Base-by-base conservation (phyloP, 148 eudicot species). In the Rhododendron kiyosumense region DNA sequence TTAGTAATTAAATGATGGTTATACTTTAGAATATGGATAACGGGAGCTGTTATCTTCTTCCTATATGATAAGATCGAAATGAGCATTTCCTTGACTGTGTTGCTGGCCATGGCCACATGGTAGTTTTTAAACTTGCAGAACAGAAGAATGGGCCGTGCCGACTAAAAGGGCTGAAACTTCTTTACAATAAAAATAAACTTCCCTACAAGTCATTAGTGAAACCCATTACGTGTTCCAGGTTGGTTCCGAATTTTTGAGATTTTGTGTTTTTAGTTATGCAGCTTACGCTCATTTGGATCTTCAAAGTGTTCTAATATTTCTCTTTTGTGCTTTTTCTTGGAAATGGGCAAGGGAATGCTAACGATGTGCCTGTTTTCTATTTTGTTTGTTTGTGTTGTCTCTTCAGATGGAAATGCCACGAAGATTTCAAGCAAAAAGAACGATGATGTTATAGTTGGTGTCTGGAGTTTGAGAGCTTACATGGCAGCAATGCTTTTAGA, bases 391-490 rank as follows among this genome's bases (percentile, higher is more conserved):
- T 49, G 52, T 49, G 14, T 36, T 85, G 24, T 61, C 89, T 84
- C 78, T 69, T 79, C 89, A 93, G 94, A 90, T 88, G 80, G 36
- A 89, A 74, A 74, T 86, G 54, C 71, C 79, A 32, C 75, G 75
- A 84, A 63, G 30, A 82, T 81, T 54, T 86, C 89, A 12, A 59
- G 78, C 86, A 95, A 95, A 92, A 97, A 97, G 90, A 86, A 91
- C 86, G 96, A 93, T 89, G 86, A 90, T 83, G 88, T 74, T 84
- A 80, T 52, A 84, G 89, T 78, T 69, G 43, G 86, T 84, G 48
- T 85, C 57, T 89, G 85, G 90, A 88, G 84, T 83, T 86, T 84
- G 86, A 89, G 87, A 84, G 84, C 91, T 75, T 93, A 91, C 85
- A 59, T 89, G 78, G 86, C 86, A 52, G 81, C 91, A 83, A 81